Base-by-base conservation (phyloP, 768 basidiomycete species). In the Leccinum broughii region DNA sequence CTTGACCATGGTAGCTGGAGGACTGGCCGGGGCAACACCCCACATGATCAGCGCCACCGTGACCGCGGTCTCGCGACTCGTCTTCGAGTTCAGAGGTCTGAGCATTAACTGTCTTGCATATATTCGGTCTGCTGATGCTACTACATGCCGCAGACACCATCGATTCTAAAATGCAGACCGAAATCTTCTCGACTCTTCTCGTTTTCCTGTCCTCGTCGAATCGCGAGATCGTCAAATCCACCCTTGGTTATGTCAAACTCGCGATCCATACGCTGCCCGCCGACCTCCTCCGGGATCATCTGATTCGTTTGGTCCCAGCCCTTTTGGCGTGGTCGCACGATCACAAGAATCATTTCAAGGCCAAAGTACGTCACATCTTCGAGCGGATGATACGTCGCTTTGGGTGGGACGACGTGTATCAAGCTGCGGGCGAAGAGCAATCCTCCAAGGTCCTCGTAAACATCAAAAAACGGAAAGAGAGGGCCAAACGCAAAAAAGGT, bases 11-110 rank as follows among this genome's bases (percentile, higher is more conserved):
- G 80, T 98, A 30, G 92, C 92, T 39, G 95, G 94, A 65, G 97
- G 97, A 59, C 77, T 98, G 51, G 95, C 94, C 9, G 95, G 93
- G 22, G 88, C 91, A 14, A 92, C 86, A 11, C 95, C 96, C 0
- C 97, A 99, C 71, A 98, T 97, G 94, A 96, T 98, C 72, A 96
- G 95, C 69, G 97, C 97, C 2, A 93, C 93, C 1, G 87, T 98
- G 55, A 98, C 95, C 6, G 93, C 94, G 0, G 86, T 99, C 56
- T 95, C 95, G 2, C 85, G 97, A 24, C 80, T 98, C 13, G 81
- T 98, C 17, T 99, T 98, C 71, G 97, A 98, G 76, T 99, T 95
- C 80, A 94, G 90, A 82, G 88, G 95, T 94, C 55, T 50, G 60
- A 5, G 24, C 20, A 34, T 15, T 17, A 8, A 8, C 34, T 46